phyloP scores from a whole-genome alignment of 305 asterid genomes.

The Fraxinus greggii region DNA sequence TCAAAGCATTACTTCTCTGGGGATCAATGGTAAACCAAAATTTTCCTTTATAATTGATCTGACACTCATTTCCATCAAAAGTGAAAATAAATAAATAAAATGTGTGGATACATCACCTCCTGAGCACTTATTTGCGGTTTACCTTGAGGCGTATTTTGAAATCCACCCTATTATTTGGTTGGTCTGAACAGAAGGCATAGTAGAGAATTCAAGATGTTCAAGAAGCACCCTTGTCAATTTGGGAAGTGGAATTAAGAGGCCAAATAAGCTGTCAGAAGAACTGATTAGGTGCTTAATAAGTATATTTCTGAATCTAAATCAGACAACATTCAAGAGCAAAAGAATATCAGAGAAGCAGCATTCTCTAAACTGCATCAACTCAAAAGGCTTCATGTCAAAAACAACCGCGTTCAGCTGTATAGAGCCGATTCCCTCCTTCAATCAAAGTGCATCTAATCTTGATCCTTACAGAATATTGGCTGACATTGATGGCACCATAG shows the following conservation, averaged over 20 bases:
- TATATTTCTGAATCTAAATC: slow-evolving; percentile 62
- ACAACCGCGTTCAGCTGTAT: slow-evolving; percentile 62
- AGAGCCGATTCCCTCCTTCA: slow-evolving; percentile 41
- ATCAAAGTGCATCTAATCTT: slow-evolving; percentile 37
- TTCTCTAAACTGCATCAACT: slow-evolving; percentile 50
- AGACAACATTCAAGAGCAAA: slow-evolving; percentile 44
- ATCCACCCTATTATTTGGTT: slow-evolving; percentile 20
- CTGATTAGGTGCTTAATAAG: slow-evolving; percentile 63
- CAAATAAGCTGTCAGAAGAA: slow-evolving; percentile 73
- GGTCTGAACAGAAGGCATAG: slow-evolving; percentile 36
- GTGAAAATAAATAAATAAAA: not conserved
- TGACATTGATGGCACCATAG: slow-evolving; percentile 49
- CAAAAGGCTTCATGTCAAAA: slow-evolving; percentile 67
- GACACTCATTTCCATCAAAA: not conserved
- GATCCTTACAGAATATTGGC: slow-evolving; percentile 74
- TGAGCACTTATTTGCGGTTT: not conserved
- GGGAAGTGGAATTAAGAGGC: slow-evolving; percentile 42
- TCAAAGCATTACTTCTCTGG: slow-evolving; percentile 33
- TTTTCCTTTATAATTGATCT: not conserved
- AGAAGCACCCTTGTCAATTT: slow-evolving; percentile 31
- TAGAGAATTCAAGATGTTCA: slow-evolving; percentile 40
- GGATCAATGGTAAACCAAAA: slow-evolving; percentile 32
- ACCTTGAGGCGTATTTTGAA: not conserved
- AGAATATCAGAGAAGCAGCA: slow-evolving; percentile 45
- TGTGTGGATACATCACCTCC: not conserved